Evolutionary conservation across 768 basidiomycete species (phyloP), one percentile per base, ranked within the genome.

Genomic region (Coprinopsis cinerea): DNA sequence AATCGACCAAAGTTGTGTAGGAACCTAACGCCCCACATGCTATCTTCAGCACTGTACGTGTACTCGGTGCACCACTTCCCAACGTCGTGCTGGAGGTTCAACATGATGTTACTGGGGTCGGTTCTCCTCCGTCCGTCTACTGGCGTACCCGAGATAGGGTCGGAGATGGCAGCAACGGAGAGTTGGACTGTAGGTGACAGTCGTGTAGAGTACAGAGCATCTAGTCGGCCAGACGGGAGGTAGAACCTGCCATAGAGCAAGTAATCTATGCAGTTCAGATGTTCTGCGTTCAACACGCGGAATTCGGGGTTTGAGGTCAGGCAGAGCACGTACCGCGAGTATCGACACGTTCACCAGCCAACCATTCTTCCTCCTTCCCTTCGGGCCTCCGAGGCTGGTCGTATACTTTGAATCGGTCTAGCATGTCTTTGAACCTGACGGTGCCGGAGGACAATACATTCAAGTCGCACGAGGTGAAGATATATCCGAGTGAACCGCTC

Each of bases 51-150:
- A 55, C 92, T 93, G 75, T 88, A 97, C 2, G 88, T 88, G 57
- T 95, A 97, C 64, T 98, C 95, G 2, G 88, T 85, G 56, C 90
- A 90, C 83, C 88, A 93, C 56, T 88, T 82, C 2, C 94, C 95
- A 7, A 88, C 79, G 61, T 96, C 92, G 60, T 96, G 93, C 64
- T 95, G 92, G 28, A 97, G 66, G 55, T 80, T 89, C 58, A 97
- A 64, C 78, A 96, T 85, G 61, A 82, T 61, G 54, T 88, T 88
- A 61, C 79, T 87, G 52, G 72, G 68, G 56, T 77, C 74, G 43
- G 72, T 67, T 40, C 76, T 74, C 27, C 70, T 58, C 55, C 62
- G 68, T 53, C 66, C 69, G 57, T 74, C 70, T n/a, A 64, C 65
- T 18, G 73, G 65, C 1, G 69, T 56, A 59, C 64, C 75, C 17